Base-by-base conservation (phyloP, 331 rosid species). In the Rosa hybrid region DNA sequence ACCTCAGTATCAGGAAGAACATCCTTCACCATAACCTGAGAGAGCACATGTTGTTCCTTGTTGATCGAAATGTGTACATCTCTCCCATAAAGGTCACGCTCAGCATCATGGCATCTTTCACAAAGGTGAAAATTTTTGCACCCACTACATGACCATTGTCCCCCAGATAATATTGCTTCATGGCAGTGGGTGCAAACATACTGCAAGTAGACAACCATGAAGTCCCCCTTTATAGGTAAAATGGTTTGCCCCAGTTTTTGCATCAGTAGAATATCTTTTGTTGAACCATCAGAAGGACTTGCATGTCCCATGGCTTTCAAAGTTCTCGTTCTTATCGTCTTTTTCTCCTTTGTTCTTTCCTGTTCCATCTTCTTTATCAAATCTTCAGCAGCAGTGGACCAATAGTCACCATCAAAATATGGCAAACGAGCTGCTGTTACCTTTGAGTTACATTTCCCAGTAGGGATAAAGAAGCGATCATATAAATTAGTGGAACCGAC, bases 331-430 rank as follows among this genome's bases (percentile, higher is more conserved):
- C 83, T 44, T 34, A 84, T 25, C 10, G 21, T 42, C 50, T 74
- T 83, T 54, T 82, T 82, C 42, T 50, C 77, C 44, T 68, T 39
- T 64, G 71, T 46, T 53, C 45, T 48, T 30, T 81, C 84, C 72
- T 83, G 13, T 74, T 87, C 87, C 77, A 89, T 65, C 1, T 12
- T 54, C 49, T 20, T 77, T 25, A 90, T 83, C 53, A 45, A 13
- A 73, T 82, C 84, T 82, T 91, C 89, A 8, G 86, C 87, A 49
- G 80, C 65, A 68, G 76, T 57, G 34, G 86, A 86, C 92, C 92
- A 93, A 64, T 78, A 88, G 72, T 89, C 94, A n/a, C 96, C 96
- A 71, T 91, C 92, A 83, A 91, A 91, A 80, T 88, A 91, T 39
- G 92, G 92, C 81, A 89, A 85, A 17, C 68, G 83, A 79, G 92